Evolutionary conservation across 306 rosid species (phyloP).

Genomic region (Phaseolus lunatus): DNA sequence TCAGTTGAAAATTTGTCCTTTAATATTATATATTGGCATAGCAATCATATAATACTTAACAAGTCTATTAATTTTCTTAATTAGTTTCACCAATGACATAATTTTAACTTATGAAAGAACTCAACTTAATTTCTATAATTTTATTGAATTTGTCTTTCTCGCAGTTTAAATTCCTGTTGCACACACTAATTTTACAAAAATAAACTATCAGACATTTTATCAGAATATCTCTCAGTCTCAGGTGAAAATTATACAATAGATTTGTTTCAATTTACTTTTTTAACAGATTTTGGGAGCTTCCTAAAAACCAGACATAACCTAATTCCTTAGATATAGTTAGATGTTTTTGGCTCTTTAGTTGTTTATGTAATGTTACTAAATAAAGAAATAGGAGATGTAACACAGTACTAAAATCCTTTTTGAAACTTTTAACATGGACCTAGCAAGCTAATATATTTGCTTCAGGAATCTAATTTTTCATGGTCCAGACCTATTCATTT

Average conservation of each 20-base stretch:
- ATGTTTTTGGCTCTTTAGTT: background rate
- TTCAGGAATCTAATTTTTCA: background rate
- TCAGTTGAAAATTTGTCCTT: too few relatives aligned
- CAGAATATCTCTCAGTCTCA: too few relatives aligned
- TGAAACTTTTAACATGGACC: background rate
- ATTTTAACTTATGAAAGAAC: too few relatives aligned
- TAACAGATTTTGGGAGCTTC: background rate
- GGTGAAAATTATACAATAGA: background rate
- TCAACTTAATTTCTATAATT: too few relatives aligned
- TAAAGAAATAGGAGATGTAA: background rate
- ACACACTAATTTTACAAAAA: too few relatives aligned
- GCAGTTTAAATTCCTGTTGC: too few relatives aligned
- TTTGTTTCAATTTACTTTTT: background rate
- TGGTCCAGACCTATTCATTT: slow-evolving; percentile 39
- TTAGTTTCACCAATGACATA: too few relatives aligned
- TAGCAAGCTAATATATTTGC: background rate
- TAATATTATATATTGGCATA: too few relatives aligned
- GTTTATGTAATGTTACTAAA: background rate
- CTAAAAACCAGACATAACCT: background rate
- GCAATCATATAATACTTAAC: too few relatives aligned
- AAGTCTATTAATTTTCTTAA: too few relatives aligned
- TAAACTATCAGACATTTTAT: too few relatives aligned
- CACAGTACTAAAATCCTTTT: background rate
- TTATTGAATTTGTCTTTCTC: too few relatives aligned
- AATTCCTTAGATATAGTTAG: background rate